Conservation (phyloP, 352 stramenopile species). For the Pythium phragmiticola region DNA sequence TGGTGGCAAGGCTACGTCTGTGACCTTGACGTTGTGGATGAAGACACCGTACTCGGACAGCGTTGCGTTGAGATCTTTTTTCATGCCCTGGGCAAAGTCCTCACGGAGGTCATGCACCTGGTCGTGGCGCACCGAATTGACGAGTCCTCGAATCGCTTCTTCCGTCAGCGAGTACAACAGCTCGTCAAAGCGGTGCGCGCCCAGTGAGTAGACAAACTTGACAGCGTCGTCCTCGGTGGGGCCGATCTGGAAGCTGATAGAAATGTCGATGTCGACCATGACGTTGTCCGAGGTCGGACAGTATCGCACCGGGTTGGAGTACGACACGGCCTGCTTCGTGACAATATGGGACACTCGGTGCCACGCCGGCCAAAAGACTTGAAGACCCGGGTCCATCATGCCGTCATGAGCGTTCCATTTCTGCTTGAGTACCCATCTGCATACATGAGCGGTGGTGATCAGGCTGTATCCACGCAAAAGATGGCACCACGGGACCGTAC, state of each 20-base stretch:
- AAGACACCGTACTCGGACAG: conserved; percentile 70
- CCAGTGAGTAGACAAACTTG: conserved; percentile 85
- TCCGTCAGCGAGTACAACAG: conserved; percentile 78
- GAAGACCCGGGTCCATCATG: conserved; percentile 78
- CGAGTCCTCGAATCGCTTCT: conserved; percentile 74
- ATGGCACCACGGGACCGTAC: neutral
- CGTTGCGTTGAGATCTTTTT: conserved; percentile 80
- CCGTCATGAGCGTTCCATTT: conserved; percentile 81
- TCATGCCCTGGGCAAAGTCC: conserved; percentile 82
- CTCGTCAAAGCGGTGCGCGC: conserved; percentile 80
- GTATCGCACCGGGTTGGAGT: conserved; percentile 65
- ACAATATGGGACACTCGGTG: conserved; percentile 86
- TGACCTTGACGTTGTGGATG: conserved; percentile 89
- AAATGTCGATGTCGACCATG: conserved; percentile 89
- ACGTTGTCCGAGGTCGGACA: conserved; percentile 86
- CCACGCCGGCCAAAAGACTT: conserved; percentile 76
- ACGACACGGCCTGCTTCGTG: conserved; percentile 83
- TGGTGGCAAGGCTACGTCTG: conserved; percentile 69
- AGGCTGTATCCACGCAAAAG: neutral
- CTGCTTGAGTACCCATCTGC: conserved; percentile 74
- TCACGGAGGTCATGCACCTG: conserved; percentile 80
- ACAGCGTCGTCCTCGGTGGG: conserved; percentile 72
- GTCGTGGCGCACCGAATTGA: conserved; percentile 82
- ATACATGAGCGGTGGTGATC: neutral
- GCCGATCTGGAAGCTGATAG: conserved; percentile 86